Evolutionary conservation across 1,284 basidiomycete genomes (phyloP).

Genomic region (Afroboletus lepidellus): DNA sequence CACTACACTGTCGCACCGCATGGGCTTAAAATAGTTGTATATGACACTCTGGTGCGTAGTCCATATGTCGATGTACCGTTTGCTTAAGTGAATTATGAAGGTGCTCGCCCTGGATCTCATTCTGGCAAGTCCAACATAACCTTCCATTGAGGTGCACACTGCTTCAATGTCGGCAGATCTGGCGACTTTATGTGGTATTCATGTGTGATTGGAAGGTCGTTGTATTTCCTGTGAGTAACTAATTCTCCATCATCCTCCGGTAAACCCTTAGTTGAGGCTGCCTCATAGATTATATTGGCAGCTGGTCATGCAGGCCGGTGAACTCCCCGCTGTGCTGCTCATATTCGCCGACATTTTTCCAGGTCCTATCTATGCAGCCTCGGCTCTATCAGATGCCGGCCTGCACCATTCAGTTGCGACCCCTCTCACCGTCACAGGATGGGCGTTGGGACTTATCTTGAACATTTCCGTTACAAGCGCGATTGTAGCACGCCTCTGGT

Average conservation of each 20-base stretch:
- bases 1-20: background rate
- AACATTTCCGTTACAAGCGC: background rate
- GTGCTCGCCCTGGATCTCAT: background rate
- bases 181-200: constrained; percentile 1
- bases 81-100: background rate
- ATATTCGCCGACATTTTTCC: background rate
- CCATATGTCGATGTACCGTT: too few relatives aligned
- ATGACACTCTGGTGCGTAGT: background rate
- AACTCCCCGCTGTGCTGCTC: too few relatives aligned
- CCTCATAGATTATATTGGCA: background rate
- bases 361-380: background rate
- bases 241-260: background rate
- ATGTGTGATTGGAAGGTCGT: constrained; percentile 1
- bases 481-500: background rate
- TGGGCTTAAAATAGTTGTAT: background rate
- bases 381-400: background rate
- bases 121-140: background rate
- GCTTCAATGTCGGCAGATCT: too few relatives aligned
- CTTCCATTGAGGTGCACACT: too few relatives aligned
- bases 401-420: background rate
- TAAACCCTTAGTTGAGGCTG: background rate
- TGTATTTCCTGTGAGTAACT: background rate
- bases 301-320: background rate
- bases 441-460: background rate
- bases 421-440: background rate